Evolutionary conservation across 23 red algal genomes (phyloP), one percentile per base, ranked within the genome.

Genomic region (Gracilariopsis chorda): DNA sequence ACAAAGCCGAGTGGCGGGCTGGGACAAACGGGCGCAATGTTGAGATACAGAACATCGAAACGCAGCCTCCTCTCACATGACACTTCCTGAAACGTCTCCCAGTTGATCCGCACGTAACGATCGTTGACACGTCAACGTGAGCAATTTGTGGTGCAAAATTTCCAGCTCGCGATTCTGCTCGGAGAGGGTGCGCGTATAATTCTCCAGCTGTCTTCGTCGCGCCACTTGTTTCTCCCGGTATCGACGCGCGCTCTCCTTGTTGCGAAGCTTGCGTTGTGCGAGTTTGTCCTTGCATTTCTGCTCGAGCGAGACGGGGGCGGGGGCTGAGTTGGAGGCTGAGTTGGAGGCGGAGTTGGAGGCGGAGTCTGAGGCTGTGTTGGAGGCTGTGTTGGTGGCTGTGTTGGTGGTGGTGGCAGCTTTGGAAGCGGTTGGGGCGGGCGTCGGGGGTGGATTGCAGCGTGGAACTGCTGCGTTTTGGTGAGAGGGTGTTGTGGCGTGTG

Each of bases 151-250:
- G 37, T 91, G 87, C 72, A 91, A 42, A 62, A 49, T 46, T 73
- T 91, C 71, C 25, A 91, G 65, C 60, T 91, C 60, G 39, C 75
- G 61, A 44, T 91, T 91, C 59, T 91, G 87, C 55, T 91, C 87
- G 34, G 87, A 63, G 5, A 91, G 55, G 52, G 55, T 72, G 3
- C 87, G 0, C 3, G 87, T 91, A 34, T 81, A 91, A 23, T 79
- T 81, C 45, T 91, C 87, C 55, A 91, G 72, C 75, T 91, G 87
- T 72, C 87, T 35, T 25, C 87, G 51, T 19, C 75, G 28, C 4
- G 87, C 87, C 20, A 91, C 87, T 44, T 91, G 87, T 44, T 91
- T 91, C 49, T 91, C 87, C 20, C 87, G 51, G 44, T 91, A 91
- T 40, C 87, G 70, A 9, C 87, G 51, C 17, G 87, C 87, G 35